Evolutionary conservation across 139 green algal species (phyloP).

Genomic region (Closterium sp.): DNA sequence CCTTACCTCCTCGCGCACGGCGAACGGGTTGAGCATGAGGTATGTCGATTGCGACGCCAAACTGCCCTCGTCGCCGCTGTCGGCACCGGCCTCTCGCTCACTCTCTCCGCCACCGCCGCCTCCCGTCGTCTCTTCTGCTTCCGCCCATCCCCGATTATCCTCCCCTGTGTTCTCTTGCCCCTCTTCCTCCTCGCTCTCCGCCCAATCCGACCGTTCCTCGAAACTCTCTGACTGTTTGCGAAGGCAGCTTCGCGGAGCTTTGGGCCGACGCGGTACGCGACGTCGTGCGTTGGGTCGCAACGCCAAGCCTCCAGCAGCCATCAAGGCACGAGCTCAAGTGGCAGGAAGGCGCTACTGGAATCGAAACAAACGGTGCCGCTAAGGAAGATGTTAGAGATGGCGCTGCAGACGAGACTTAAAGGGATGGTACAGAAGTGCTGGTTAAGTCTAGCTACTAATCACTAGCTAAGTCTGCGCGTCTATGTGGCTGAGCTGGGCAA

Average conservation of each 20-base stretch:
- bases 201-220: not conserved
- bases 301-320: not conserved
- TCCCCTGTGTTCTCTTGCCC: not conserved
- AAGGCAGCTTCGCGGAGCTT: not conserved
- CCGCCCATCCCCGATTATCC: not conserved
- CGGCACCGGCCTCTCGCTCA: not conserved
- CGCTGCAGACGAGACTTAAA: not conserved
- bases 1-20: not conserved
- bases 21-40: not conserved
- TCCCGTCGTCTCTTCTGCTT: not conserved
- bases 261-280: not conserved
- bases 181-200: not conserved
- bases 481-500: not conserved
- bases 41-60: not conserved
- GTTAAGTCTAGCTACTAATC: not conserved
- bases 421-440: not conserved
- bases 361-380: not conserved
- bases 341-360: not conserved
- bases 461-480: not conserved
- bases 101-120: not conserved
- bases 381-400: not conserved
- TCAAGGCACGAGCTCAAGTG: not conserved
- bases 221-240: not conserved
- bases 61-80: not conserved
- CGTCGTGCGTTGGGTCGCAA: not conserved